These are phyloP conservation scores for Hylodesmum podocarpum DNA, from an alignment of 306 rosid genomes.

Conservation along the genomic window DNA sequence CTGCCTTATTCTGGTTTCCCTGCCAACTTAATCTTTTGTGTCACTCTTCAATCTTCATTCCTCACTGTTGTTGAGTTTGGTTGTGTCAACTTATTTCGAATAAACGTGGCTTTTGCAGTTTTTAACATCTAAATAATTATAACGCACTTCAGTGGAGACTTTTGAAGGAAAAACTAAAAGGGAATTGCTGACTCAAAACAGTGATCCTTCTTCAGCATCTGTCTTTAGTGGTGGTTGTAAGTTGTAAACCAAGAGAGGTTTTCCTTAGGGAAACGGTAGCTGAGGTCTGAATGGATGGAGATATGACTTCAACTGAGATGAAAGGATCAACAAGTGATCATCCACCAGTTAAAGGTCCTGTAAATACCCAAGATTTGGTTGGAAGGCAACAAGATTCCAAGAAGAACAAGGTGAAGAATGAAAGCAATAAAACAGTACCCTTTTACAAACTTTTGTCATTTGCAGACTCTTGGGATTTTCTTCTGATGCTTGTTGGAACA, in stretches of 20 bases:
- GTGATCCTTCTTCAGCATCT: slow-evolving; percentile 10
- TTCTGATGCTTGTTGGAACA: slow-evolving; percentile 62
- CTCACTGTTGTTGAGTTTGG: slow-evolving; percentile 9
- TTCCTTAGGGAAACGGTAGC: too few species aligned
- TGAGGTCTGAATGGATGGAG: slow-evolving; percentile 32
- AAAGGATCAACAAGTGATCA: slow-evolving; percentile 32
- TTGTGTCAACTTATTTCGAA: slow-evolving; percentile 3
- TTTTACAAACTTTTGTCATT: slow-evolving; percentile 73
- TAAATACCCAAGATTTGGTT: slow-evolving; percentile 10
- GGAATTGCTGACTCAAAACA: background rate
- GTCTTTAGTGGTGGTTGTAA: slow-evolving; percentile 1
- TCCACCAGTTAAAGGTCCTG: slow-evolving; percentile 10
- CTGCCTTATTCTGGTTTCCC: background rate
- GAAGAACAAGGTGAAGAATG: slow-evolving; percentile 36
- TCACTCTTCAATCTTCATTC: background rate
- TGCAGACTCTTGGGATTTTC: slow-evolving; percentile 63
- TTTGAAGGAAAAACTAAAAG: background rate
- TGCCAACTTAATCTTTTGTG: background rate
- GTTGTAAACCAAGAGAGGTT: slow-evolving; percentile 14
- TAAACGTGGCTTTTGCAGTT: background rate
- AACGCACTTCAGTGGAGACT: background rate
- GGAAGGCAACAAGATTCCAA: slow-evolving; percentile 29
- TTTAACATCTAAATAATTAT: background rate
- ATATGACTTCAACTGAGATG: slow-evolving; percentile 23
- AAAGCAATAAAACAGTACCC: slow-evolving; percentile 52